Evolutionary conservation across 192 early-diverging fungal genomes (phyloP), one percentile per base, ranked within the genome.

Genomic region (Haplosporangium gracile): DNA sequence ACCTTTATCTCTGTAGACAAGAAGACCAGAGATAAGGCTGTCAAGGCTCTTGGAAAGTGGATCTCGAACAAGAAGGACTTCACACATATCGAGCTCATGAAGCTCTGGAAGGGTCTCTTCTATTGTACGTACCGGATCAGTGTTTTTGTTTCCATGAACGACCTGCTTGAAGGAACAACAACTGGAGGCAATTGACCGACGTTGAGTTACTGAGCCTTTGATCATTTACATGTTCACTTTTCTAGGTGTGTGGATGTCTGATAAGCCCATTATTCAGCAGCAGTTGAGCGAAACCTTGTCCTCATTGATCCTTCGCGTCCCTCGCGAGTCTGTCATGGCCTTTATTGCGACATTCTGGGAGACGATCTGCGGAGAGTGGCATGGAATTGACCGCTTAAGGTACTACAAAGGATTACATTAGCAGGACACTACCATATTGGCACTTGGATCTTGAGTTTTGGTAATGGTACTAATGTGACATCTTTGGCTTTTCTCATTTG

Each of bases 171-270:
- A 49, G 26, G 9, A 32, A 36, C 45, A 10, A 4, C 72, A 40
- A 22, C 8, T 40, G n/a, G 10, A 42, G 40, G 34, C 22, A 42
- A 11, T 40, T 34, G 22, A 71, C n/a, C 5, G 72, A 74, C 18
- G 1, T 74, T 1, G 34, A 74, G 34, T 36, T 26, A 9, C 26
- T 40, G 22, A 51, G 16, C 22, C 38, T 29, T n/a, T 34, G 26
- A 29, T 40, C 49, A 29, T 20, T 43, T n/a, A n/a, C 53, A 55
- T 22, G n/a, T 29, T 72, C n/a, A 51, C 68, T 18, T 10, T 49
- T 74, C 34, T 83, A 96, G 96, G 94, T 82, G 97, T 97, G 81
- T 99, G 98, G 98, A 96, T 99, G 93, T 97, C 97, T 1, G 98
- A 99, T 88, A 99, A 97, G 89, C 96, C 96, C 18, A 81, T 96